A percentile compares a stretch with the other conserved stretches of the same genome.
Conservation (phyloP, 768 basidiomycete genomes). For the Gymnopilus junonius region DNA sequence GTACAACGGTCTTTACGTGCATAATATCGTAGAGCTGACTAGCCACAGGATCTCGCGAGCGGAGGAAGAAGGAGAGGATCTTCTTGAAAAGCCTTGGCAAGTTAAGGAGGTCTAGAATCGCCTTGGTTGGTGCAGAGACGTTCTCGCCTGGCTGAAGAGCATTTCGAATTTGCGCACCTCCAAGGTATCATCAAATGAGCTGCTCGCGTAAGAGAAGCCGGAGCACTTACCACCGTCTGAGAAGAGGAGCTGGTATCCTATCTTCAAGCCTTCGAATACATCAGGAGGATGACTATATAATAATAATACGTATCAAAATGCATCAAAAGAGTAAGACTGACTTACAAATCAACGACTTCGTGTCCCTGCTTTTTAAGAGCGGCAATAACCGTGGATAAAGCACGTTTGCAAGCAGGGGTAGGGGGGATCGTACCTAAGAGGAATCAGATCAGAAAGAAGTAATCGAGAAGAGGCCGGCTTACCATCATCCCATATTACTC, state of each 20-base stretch:
- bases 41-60: slow-evolving; percentile 40
- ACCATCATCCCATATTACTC: slow-evolving; percentile 62
- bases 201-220: slow-evolving; percentile 11
- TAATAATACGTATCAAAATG: neutral
- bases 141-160: slow-evolving; percentile 37
- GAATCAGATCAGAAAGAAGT: neutral
- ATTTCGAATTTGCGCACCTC: slow-evolving; percentile 49
- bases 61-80: slow-evolving; percentile 43
- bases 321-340: slow-evolving; percentile 5
- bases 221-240: slow-evolving; percentile 53
- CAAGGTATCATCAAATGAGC: neutral
- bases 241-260: slow-evolving; percentile 60
- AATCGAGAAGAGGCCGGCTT: neutral
- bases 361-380: slow-evolving; percentile 64
- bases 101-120: slow-evolving; percentile 37
- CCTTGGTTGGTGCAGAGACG: slow-evolving; percentile 33
- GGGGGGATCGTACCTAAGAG: slow-evolving; percentile 59
- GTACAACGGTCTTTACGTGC: slow-evolving; percentile 51
- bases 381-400: slow-evolving; percentile 52
- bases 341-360: slow-evolving; percentile 66
- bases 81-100: slow-evolving; percentile 47
- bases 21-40: slow-evolving; percentile 41
- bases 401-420: slow-evolving; percentile 66
- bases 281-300: slow-evolving; percentile 44
- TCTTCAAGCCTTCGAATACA: slow-evolving; percentile 50